Evolutionary conservation across 78 protist species (phyloP).

Genomic region (Cavenderia fasciculata): DNA sequence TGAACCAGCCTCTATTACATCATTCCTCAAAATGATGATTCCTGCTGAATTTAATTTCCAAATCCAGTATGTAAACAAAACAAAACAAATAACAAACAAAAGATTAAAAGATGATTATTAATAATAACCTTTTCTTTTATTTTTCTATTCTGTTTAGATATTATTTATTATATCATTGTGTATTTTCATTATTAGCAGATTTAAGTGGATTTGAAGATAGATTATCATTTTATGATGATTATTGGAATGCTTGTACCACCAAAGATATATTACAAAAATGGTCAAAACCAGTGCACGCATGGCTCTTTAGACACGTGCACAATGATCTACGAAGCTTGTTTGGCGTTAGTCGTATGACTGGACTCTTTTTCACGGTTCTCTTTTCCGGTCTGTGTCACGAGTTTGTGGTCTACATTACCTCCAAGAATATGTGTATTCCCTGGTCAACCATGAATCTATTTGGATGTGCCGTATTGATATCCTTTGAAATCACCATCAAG

Average conservation of each 20-base stretch:
- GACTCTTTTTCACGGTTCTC: conserved; percentile 33
- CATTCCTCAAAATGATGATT: background rate
- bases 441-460: conserved; percentile 45
- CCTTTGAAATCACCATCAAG: background rate
- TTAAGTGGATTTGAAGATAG: conserved; percentile 41
- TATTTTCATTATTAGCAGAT: conserved; percentile 37
- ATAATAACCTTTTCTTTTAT: background rate
- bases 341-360: background rate
- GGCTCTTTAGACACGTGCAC: conserved; percentile 41
- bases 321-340: conserved; percentile 22
- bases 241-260: conserved; percentile 13
- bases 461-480: conserved; percentile 8
- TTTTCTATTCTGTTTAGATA: background rate
- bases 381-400: conserved; percentile 49
- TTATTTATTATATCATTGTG: conserved; percentile 46
- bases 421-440: conserved; percentile 21
- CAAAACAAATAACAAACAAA: no score
- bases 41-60: conserved; percentile 49
- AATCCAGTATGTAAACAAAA: conserved; percentile 13
- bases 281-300: conserved; percentile 45
- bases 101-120: no score
- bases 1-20: background rate
- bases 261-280: conserved; percentile 10
- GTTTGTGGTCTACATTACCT: background rate
- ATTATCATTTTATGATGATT: conserved; percentile 41